A percentile compares a stretch with the other conserved stretches of the same genome.
Evolutionary conservation across 371 early-diverging fungal genomes (phyloP).

Genomic region (Mortierella sp.): DNA sequence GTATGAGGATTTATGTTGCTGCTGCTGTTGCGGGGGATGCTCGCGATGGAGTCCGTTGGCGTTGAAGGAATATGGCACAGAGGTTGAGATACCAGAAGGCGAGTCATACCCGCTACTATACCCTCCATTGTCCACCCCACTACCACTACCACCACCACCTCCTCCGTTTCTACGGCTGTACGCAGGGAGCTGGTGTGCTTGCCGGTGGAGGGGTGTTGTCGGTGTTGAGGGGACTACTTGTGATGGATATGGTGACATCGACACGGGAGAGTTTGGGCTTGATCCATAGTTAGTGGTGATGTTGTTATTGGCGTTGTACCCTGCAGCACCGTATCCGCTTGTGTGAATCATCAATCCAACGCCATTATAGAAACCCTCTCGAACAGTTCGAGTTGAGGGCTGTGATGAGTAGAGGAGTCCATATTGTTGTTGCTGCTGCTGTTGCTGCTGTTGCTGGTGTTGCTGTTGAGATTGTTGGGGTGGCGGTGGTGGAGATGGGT

Average conservation of each 20-base stretch:
- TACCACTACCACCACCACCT: background rate
- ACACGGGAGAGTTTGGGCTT: background rate
- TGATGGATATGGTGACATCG: background rate
- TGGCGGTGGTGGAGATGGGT: constrained; percentile 2
- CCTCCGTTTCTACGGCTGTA: background rate
- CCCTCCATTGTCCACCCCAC: background rate
- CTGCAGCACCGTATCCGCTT: background rate
- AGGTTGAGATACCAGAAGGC: background rate
- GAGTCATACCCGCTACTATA: constrained; percentile 16
- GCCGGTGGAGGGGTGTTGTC: background rate
- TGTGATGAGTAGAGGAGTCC: constrained; percentile 4
- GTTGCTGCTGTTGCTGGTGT: constrained; percentile 21
- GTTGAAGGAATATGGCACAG: constrained; percentile 6
- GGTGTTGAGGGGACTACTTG: background rate
- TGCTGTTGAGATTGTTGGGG: background rate
- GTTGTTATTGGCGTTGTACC: background rate
- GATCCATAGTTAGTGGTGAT: background rate
- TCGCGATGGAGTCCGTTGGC: background rate
- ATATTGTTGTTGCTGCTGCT: constrained; percentile 18
- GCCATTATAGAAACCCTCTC: background rate
- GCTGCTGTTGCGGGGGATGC: constrained; percentile 14
- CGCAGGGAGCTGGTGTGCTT: background rate
- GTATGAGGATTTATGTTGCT: background rate
- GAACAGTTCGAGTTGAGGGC: constrained; percentile 8
- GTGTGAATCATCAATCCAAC: background rate